phyloP scores from a whole-genome alignment of 2,329 filamentous ascomycete genomes.

The Fusarium verticillioides region DNA sequence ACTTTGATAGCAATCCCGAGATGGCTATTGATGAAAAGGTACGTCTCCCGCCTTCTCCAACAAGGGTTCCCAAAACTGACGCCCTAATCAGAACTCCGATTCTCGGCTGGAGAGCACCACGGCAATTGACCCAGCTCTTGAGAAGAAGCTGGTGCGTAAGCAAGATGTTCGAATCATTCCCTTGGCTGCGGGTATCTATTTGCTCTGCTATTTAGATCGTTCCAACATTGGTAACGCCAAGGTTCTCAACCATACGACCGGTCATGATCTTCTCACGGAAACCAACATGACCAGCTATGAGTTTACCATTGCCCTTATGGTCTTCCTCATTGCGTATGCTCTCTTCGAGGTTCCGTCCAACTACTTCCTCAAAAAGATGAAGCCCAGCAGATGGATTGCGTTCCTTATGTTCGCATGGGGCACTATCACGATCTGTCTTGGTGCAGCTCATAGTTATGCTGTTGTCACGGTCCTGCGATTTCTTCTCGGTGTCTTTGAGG shows the following conservation, averaged over 20 bases:
- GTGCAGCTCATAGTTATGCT: conserved; percentile 51
- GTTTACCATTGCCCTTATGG: conserved; percentile 66
- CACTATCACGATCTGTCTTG: conserved; percentile 55
- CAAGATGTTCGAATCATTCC: conserved; percentile 40
- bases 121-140: conserved; percentile 12
- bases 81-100: conserved; percentile 13
- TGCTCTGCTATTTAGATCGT: conserved; percentile 61
- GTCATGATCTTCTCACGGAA: conserved; percentile 52
- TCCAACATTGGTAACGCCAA: conserved; percentile 61
- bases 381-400: conserved; percentile 59
- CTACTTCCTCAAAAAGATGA: conserved; percentile 59
- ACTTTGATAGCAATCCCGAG: conserved; percentile 10
- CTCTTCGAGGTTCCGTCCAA: conserved; percentile 58
- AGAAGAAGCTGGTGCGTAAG: conserved; percentile 24
- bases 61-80: neutral
- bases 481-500: conserved; percentile 47
- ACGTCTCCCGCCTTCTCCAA: neutral
- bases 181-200: conserved; percentile 39
- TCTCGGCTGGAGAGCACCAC: conserved; percentile 10
- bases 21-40: conserved; percentile 29
- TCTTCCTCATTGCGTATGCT: conserved; percentile 65
- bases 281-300: conserved; percentile 58
- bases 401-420: conserved; percentile 49
- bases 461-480: conserved; percentile 46
- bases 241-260: conserved; percentile 51